These are phyloP conservation scores for Colletotrichum trifolii DNA, from an alignment of 2,329 filamentous ascomycete species.

Conservation along the genomic window DNA sequence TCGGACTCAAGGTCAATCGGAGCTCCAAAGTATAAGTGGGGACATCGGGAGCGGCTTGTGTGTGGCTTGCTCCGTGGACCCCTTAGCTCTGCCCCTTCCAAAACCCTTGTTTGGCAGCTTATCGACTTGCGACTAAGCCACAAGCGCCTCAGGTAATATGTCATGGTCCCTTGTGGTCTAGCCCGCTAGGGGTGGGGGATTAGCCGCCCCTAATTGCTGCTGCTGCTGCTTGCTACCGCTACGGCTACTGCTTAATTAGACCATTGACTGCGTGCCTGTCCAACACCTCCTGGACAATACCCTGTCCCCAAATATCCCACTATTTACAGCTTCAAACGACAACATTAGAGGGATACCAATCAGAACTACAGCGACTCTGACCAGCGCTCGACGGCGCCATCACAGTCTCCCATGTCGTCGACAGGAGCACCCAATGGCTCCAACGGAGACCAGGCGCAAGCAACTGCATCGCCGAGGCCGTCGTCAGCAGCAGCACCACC, in stretches of 20 bases:
- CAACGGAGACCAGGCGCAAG: conserved; percentile 42
- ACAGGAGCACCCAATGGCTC: conserved; percentile 50
- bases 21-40: conserved; percentile 28
- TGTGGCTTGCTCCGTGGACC: conserved; percentile 14
- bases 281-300: conserved; percentile 1
- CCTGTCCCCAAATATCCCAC: conserved; percentile 27
- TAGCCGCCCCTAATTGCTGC: conserved; percentile 22
- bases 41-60: conserved; percentile 3
- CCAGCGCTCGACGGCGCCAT: conserved; percentile 15
- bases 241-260: neutral
- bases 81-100: conserved; percentile 1
- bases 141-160: conserved; percentile 20
- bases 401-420: conserved; percentile 48
- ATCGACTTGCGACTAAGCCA: conserved; percentile 22
- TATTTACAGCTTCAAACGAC: conserved; percentile 18
- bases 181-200: conserved; percentile 6
- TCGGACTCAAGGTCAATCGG: conserved; percentile 17
- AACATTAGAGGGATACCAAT: conserved; percentile 9
- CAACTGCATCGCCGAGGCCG: conserved; percentile 37
- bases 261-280: conserved; percentile 29
- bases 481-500: conserved; percentile 36
- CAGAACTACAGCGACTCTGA: conserved; percentile 4
- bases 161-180: conserved; percentile 2
- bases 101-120: neutral
- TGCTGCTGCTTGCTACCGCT: no score